Evolutionary conservation across 2,329 filamentous ascomycete genomes (phyloP).

Genomic region (Exophiala sp.): DNA sequence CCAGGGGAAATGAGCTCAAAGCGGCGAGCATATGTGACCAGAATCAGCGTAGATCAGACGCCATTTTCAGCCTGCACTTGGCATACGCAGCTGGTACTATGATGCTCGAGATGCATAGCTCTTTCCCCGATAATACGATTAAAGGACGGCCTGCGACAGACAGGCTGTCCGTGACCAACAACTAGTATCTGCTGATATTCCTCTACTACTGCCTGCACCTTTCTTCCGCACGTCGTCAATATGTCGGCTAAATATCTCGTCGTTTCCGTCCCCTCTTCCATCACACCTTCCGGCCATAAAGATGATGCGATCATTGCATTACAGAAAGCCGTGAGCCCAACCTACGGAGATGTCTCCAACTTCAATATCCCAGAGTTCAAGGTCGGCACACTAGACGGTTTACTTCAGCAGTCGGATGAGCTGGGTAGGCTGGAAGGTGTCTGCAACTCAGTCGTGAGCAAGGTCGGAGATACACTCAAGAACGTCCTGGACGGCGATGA

Average conservation of each 20-base stretch:
- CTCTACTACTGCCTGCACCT: background rate
- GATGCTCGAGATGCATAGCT: background rate
- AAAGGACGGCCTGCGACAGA: background rate
- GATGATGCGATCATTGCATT: constrained; percentile 79
- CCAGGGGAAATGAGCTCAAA: background rate
- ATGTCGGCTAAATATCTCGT: constrained; percentile 63
- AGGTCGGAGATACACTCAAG: constrained; percentile 82
- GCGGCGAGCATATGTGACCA: background rate
- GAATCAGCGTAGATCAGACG: background rate
- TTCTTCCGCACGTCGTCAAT: background rate
- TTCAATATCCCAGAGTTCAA: constrained; percentile 94
- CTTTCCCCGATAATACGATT: background rate
- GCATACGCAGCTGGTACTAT: background rate
- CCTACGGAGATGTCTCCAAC: constrained; percentile 70
- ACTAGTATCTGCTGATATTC: background rate
- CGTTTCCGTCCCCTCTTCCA: constrained; percentile 83
- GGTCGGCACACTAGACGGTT: constrained; percentile 89
- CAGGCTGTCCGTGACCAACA: background rate
- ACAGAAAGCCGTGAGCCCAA: constrained; percentile 65
- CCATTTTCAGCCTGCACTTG: background rate
- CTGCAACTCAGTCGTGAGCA: constrained; percentile 78
- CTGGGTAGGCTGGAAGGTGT: constrained; percentile 78
- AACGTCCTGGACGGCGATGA: constrained; percentile 81
- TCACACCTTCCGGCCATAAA: constrained; percentile 73
- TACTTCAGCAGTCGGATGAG: constrained; percentile 96